Percentiles rank a stretch among this genome's conserved stretches.
Evolutionary conservation across 352 stramenopile species (phyloP).

Genomic region (Lagenidium sp.): DNA sequence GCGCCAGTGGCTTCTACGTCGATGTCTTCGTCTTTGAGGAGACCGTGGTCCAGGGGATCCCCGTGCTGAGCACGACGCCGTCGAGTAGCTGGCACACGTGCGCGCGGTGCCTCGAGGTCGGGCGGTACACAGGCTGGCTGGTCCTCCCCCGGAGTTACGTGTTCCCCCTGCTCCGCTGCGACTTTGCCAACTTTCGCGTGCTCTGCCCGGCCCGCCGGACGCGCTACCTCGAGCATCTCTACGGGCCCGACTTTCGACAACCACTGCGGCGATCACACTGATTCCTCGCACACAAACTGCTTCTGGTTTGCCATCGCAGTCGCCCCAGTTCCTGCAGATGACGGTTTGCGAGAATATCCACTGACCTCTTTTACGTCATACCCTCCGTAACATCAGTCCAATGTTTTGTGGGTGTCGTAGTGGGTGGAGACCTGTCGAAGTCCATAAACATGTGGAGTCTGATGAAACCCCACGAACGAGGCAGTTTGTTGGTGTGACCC

Average conservation of each 20-base stretch:
- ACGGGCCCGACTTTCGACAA: constrained; percentile 27
- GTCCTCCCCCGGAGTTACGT: constrained; percentile 34
- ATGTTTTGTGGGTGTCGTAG: no score
- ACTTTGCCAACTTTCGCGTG: constrained; percentile 32
- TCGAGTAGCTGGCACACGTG: constrained; percentile 39
- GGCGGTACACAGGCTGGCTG: constrained; percentile 18
- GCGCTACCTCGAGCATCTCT: constrained; percentile 47
- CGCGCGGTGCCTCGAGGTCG: constrained; percentile 28
- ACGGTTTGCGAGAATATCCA: no score
- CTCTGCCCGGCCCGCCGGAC: constrained; percentile 35
- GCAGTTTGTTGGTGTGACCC: no score
- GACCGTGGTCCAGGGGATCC: constrained; percentile 15
- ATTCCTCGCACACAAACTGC: no score
- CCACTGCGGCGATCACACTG: no score
- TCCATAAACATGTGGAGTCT: no score
- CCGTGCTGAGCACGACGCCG: constrained; percentile 25
- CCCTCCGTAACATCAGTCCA: no score
- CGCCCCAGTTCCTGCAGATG: no score
- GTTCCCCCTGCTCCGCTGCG: constrained; percentile 35
- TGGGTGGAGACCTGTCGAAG: no score
- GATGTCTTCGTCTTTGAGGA: constrained; percentile 54
- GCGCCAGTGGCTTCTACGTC: constrained; percentile 46
- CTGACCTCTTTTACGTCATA: no score
- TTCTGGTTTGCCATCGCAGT: no score
- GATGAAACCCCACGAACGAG: no score